Conservation (phyloP, 2,329 filamentous ascomycete genomes). For the Sordariomycetes sp. region DNA sequence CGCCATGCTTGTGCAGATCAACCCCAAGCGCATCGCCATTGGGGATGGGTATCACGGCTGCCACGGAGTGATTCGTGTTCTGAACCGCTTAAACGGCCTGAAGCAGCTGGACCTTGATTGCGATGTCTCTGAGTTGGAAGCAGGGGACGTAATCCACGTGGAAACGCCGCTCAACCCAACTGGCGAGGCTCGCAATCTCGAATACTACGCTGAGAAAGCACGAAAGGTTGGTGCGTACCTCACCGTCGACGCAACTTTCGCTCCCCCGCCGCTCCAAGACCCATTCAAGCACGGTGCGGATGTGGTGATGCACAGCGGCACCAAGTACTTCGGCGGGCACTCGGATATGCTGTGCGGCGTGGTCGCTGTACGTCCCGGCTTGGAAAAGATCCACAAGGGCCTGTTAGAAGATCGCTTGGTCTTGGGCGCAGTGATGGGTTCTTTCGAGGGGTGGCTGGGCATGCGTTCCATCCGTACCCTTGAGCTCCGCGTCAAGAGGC, state of each 20-base stretch:
- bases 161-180: conserved; percentile 93
- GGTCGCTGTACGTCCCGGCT: conserved; percentile 51
- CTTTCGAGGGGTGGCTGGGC: conserved; percentile 85
- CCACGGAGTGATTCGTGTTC: conserved; percentile 70
- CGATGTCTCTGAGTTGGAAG: conserved; percentile 52
- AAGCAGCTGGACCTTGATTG: conserved; percentile 64
- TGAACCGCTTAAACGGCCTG: conserved; percentile 68
- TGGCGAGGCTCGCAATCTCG: conserved; percentile 69
- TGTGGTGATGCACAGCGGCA: conserved; percentile 83
- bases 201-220: conserved; percentile 62
- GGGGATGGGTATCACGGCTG: conserved; percentile 87
- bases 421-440: conserved; percentile 79
- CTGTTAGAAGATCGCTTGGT: conserved; percentile 63
- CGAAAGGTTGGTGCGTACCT: conserved; percentile 64
- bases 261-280: conserved; percentile 79
- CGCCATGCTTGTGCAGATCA: conserved; percentile 72
- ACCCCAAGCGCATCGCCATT: conserved; percentile 76
- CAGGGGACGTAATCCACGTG: conserved; percentile 79
- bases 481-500: conserved; percentile 70
- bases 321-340: conserved; percentile 95
- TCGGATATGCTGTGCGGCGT: conserved; percentile 89
- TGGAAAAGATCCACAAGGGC: conserved; percentile 46
- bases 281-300: conserved; percentile 78
- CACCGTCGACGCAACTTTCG: conserved; percentile 87
- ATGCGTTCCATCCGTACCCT: conserved; percentile 79